Base-by-base conservation (phyloP, 108 stramenopile species). In the Pseudonitzschia multiseries region DNA sequence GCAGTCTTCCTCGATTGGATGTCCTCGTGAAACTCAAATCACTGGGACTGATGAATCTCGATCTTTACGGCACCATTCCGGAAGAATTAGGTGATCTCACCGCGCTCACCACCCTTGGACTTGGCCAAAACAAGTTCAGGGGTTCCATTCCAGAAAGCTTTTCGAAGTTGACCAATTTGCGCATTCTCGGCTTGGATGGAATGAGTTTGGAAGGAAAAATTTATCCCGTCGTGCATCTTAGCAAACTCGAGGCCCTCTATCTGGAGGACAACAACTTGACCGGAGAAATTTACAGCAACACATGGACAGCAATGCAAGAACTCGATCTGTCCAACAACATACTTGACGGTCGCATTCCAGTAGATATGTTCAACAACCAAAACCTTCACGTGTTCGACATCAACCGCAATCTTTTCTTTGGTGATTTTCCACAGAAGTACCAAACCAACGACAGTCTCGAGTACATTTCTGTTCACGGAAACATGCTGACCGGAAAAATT, bases 81-180 rank as follows among this genome's bases (percentile, higher is more conserved):
- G 15, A 70, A 15, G 28, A 22, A 26, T 36, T 71, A n/a, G 73
- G 77, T 21, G 65, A 70, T 17, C 51, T 78, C 70, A 71, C 68
- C 1, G 0, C 33, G 0, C 52, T 83, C 29, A 66, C 73, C 15
- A 56, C 65, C 4, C 62, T 83, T 3, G 75, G 33, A 50, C 57
- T 83, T 53, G 32, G 71, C 20, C 18, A 68, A 20, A 83, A 79
- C 42, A 59, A 76, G 10, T 33, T 83, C 26, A 31, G 21, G 26
- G 79, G 79, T 26, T 17, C 17, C n/a, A 69, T 83, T 54, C 82
- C 82, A 4, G 22, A 36, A 14, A 63, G 28, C 69, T 66, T 83
- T 24, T 27, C 40, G 4, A 62, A 50, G 17, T 32, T 69, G 15
- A 28, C 27, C 20, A 71, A 77, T 43, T 51, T 77, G 29, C 51